phyloP scores from a whole-genome alignment of 2,329 filamentous ascomycete species.

The Aspergillus novoparasiticus region DNA sequence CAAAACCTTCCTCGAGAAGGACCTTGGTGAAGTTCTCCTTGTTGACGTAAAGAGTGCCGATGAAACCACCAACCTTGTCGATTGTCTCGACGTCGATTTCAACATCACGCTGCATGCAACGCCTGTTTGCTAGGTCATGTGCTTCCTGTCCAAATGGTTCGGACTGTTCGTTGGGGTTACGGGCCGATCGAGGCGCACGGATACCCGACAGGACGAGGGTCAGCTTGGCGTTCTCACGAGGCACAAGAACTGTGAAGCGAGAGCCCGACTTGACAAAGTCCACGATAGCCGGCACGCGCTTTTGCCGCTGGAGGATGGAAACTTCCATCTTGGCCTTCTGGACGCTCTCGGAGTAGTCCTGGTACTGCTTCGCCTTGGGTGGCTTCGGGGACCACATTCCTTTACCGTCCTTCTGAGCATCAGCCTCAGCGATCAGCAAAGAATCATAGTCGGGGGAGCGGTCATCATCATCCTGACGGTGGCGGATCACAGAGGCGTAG shows the following conservation, averaged over 20 bases:
- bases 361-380: conserved; percentile 77
- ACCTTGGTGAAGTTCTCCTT: conserved; percentile 94
- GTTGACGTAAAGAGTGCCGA: conserved; percentile 89
- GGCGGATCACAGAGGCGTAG: conserved; percentile 90
- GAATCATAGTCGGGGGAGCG: conserved; percentile 88
- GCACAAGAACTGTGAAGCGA: conserved; percentile 87
- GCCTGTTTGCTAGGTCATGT: conserved; percentile 83
- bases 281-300: conserved; percentile 88
- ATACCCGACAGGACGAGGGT: conserved; percentile 94
- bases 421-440: conserved; percentile 47
- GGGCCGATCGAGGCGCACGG: conserved; percentile 82
- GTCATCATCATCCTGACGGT: conserved; percentile 92
- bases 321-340: conserved; percentile 97
- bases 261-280: conserved; percentile 98
- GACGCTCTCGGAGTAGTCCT: conserved; percentile 86
- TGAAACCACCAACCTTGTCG: conserved; percentile 97
- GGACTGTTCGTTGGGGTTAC: conserved; percentile 75
- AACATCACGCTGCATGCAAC: conserved; percentile 90
- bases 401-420: conserved; percentile 82
- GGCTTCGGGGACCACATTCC: conserved; percentile 95
- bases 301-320: conserved; percentile 82
- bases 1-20: conserved; percentile 90
- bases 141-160: conserved; percentile 97
- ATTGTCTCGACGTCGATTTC: conserved; percentile 94
- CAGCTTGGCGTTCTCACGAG: conserved; percentile 89